phyloP scores from a whole-genome alignment of 2,329 filamentous ascomycete species.

The Colletotrichum kahawae region DNA sequence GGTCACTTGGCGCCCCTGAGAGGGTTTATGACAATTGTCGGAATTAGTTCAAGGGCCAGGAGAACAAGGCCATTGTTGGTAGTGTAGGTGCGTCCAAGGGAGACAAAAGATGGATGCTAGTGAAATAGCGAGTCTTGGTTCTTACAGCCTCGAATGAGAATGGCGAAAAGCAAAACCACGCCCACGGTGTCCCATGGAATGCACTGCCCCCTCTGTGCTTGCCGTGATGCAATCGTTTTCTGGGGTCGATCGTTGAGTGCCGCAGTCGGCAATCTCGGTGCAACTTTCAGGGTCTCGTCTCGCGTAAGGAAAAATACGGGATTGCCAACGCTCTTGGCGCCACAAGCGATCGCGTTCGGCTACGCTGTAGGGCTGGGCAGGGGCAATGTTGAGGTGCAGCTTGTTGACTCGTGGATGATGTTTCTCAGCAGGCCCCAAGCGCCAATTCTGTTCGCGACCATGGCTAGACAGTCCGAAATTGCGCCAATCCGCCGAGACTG shows the following conservation, averaged over 20 bases:
- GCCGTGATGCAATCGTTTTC: neutral
- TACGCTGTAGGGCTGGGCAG: neutral
- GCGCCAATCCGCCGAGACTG: neutral
- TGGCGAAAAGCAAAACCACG: neutral
- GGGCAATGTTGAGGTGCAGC: neutral
- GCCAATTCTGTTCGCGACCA: neutral
- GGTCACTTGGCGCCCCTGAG: neutral
- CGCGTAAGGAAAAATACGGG: neutral
- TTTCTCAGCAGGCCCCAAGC: neutral
- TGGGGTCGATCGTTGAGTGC: neutral
- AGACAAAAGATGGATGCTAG: neutral
- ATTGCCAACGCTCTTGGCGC: slow-evolving; percentile 1
- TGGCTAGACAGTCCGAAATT: neutral
- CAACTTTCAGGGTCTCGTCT: neutral
- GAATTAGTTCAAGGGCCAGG: neutral
- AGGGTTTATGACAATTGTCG: neutral
- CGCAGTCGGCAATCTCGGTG: neutral
- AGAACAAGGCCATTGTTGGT: neutral
- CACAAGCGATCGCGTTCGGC: neutral
- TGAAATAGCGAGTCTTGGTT: neutral
- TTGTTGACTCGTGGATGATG: neutral
- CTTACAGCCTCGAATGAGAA: neutral
- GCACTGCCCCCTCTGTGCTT: neutral
- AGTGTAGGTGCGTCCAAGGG: neutral
- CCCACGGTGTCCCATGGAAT: neutral